Evolutionary conservation across 192 early-diverging fungal species (phyloP).

Genomic region (Rhizoclosmatium sp.): DNA sequence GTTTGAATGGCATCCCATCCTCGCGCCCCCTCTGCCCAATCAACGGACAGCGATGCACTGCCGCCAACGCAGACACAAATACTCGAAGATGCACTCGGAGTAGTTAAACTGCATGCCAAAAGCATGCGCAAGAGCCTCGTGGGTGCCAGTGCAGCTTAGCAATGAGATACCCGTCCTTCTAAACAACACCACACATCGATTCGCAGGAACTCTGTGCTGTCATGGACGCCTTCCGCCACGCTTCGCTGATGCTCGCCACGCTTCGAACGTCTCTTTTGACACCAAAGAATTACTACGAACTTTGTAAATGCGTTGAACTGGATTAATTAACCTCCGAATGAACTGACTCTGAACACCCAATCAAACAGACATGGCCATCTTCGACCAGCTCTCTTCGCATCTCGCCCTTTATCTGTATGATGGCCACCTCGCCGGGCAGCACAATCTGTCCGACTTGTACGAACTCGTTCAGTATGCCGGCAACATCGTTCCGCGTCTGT

Average conservation of each 20-base stretch:
- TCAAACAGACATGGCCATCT: slow-evolving; percentile 89
- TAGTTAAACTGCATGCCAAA: background rate
- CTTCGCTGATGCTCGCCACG: slow-evolving; percentile 95
- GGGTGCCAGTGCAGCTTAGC: background rate
- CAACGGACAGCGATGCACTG: background rate
- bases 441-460: slow-evolving; percentile 86
- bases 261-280: slow-evolving; percentile 93
- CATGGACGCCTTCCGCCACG: slow-evolving; percentile 96
- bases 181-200: background rate
- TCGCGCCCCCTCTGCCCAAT: no score
- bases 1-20: no score
- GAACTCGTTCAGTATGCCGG: slow-evolving; percentile 98
- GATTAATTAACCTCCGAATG: no score
- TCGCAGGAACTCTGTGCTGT: slow-evolving; percentile 74
- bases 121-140: slow-evolving; percentile 16
- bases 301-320: slow-evolving; percentile 70
- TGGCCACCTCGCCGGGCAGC: slow-evolving; percentile 76
- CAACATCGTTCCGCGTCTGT: slow-evolving; percentile 96
- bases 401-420: slow-evolving; percentile 88
- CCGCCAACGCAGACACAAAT: background rate
- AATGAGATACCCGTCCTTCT: background rate
- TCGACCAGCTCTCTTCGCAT: slow-evolving; percentile 89
- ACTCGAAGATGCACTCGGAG: background rate
- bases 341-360: background rate
- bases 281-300: slow-evolving; percentile 98